A percentile compares a stretch with the other conserved stretches of the same genome.
Evolutionary conservation across 139 green algal genomes (phyloP).

Genomic region (Tetradesmus lagerheimii): DNA sequence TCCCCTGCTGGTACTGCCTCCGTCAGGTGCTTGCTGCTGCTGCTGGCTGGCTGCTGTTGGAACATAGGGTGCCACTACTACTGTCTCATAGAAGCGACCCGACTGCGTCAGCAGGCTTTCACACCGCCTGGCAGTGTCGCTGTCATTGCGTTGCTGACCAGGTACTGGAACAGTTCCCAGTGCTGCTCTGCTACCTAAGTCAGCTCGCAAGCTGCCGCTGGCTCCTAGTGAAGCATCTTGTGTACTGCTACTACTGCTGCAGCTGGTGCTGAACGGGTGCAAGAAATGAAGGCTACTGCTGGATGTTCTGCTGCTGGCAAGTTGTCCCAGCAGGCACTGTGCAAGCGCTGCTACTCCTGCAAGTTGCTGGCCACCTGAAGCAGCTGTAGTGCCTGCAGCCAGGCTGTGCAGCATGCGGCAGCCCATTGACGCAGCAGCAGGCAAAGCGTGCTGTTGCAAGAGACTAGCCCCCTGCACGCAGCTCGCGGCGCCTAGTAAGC

Average conservation of each 20-base stretch:
- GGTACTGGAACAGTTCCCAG: not conserved
- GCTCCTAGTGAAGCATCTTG: not conserved
- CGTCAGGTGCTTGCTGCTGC: not conserved
- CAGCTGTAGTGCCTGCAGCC: not conserved
- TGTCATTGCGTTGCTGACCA: not conserved
- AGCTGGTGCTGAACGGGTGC: not conserved
- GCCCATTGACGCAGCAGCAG: not conserved
- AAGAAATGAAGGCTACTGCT: not conserved
- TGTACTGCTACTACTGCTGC: conserved; percentile 8
- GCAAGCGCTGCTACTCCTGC: not conserved
- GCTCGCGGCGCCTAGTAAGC: not conserved
- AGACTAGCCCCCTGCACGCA: not conserved
- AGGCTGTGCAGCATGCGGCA: not conserved
- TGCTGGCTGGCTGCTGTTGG: not conserved
- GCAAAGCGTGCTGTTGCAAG: not conserved
- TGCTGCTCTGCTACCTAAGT: not conserved
- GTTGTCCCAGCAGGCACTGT: not conserved
- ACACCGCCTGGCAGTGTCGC: not conserved
- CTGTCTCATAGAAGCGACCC: conserved; percentile 49
- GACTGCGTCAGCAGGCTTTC: not conserved
- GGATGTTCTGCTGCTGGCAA: not conserved
- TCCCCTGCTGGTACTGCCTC: conserved; percentile 21
- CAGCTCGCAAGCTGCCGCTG: not conserved
- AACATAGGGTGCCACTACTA: not conserved
- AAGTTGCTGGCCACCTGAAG: not conserved